phyloP scores from a whole-genome alignment of 805 yeast genomes.

The Candida krabiensis region DNA sequence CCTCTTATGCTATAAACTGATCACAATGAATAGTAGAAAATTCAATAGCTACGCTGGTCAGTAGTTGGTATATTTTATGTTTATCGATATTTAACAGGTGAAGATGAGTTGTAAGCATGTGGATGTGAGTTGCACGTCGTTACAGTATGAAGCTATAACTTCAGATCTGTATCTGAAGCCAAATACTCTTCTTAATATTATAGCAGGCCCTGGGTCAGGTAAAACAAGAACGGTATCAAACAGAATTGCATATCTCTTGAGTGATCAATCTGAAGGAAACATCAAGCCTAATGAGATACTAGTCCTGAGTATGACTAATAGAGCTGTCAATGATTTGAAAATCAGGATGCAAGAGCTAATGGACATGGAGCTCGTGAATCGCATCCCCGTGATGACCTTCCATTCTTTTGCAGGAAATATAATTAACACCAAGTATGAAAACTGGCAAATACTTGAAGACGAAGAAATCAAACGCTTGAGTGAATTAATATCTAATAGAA shows the following conservation, averaged over 20 bases:
- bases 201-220: constrained; percentile 78
- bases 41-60: constrained; percentile 10
- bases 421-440: constrained; percentile 37
- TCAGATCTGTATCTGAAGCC: constrained; percentile 35
- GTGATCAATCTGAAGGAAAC: constrained; percentile 25
- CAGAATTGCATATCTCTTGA: constrained; percentile 50
- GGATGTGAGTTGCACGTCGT: constrained; percentile 36
- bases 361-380: constrained; percentile 33
- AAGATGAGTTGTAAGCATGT: constrained; percentile 7
- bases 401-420: constrained; percentile 60
- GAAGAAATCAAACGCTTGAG: constrained; percentile 22
- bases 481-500: constrained; percentile 8
- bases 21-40: too few relatives aligned
- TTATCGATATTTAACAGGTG: too few relatives aligned
- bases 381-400: constrained; percentile 54
- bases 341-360: constrained; percentile 32
- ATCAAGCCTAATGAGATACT: constrained; percentile 55
- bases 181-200: constrained; percentile 46
- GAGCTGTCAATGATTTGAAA: constrained; percentile 55
- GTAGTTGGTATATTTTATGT: too few relatives aligned
- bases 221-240: constrained; percentile 61
- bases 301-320: constrained; percentile 66
- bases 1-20: too few relatives aligned
- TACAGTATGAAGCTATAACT: constrained; percentile 48
- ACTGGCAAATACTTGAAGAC: constrained; percentile 51